Evolutionary conservation across 2,329 filamentous ascomycete species (phyloP).

Genomic region (Stromatinia cepivora): DNA sequence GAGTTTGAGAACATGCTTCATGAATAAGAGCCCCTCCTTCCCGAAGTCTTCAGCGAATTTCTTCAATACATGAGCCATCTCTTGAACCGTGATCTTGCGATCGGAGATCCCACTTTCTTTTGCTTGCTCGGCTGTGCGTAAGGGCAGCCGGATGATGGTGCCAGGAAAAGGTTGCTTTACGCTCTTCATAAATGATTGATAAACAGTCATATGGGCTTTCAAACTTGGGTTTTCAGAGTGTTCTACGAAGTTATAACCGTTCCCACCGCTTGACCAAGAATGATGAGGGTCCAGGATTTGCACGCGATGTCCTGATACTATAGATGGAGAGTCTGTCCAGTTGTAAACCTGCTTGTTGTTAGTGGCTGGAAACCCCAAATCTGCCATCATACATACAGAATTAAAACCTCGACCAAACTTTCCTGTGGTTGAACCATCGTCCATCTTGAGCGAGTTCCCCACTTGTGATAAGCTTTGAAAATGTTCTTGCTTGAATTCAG

Average conservation of each 20-base stretch:
- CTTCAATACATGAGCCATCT: constrained; percentile 38
- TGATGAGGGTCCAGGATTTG: constrained; percentile 42
- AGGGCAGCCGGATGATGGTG: constrained; percentile 42
- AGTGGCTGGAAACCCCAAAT: constrained; percentile 12
- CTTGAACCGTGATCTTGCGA: constrained; percentile 30
- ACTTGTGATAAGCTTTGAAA: constrained; percentile 39
- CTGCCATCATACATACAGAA: constrained; percentile 34
- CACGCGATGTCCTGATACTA: constrained; percentile 39
- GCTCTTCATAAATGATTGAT: constrained; percentile 32
- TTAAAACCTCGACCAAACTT: constrained; percentile 44
- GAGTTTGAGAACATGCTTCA: constrained; percentile 39
- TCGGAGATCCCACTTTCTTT: constrained; percentile 38
- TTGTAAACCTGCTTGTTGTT: constrained; percentile 39
- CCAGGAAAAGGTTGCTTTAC: constrained; percentile 33
- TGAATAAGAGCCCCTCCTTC: constrained; percentile 39
- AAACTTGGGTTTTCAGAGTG: constrained; percentile 32
- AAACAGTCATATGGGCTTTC: constrained; percentile 40
- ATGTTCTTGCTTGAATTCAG: constrained; percentile 37
- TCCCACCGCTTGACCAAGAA: constrained; percentile 40
- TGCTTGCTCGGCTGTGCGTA: constrained; percentile 38
- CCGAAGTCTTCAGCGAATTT: constrained; percentile 37
- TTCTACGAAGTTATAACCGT: constrained; percentile 39
- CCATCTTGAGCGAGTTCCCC: constrained; percentile 40
- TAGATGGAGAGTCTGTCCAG: constrained; percentile 44
- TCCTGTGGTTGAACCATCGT: constrained; percentile 40